These are phyloP conservation scores for Escovopsis sp. DNA, from an alignment of 2,329 filamentous ascomycete species.

Conservation along the genomic window DNA sequence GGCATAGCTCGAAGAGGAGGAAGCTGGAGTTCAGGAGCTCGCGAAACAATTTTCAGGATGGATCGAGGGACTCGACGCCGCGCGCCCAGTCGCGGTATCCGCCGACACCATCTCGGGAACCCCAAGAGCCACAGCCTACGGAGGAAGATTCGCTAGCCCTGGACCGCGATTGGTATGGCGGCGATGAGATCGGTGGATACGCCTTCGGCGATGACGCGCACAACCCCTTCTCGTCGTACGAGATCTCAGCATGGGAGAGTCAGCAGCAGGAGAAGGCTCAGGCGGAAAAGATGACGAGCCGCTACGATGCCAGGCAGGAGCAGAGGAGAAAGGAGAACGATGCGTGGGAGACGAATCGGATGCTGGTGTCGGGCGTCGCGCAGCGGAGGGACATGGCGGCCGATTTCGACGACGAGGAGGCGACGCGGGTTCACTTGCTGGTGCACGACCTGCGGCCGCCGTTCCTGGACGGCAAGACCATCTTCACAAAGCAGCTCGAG, in stretches of 20 bases:
- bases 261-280: conserved; percentile 65
- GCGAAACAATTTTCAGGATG: conserved; percentile 15
- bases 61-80: conserved; percentile 19
- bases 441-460: conserved; percentile 90
- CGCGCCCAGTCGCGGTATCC: conserved; percentile 23
- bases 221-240: conserved; percentile 73
- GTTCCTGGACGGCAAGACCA: conserved; percentile 83
- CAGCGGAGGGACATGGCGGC: conserved; percentile 69
- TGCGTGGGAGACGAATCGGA: conserved; percentile 96
- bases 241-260: conserved; percentile 55
- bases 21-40: conserved; percentile 19
- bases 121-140: conserved; percentile 42
- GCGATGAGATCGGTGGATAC: conserved; percentile 67
- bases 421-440: conserved; percentile 73
- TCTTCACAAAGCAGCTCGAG: conserved; percentile 95
- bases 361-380: conserved; percentile 91
- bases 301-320: conserved; percentile 51
- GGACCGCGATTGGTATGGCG: conserved; percentile 86
- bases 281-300: conserved; percentile 65
- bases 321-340: conserved; percentile 91
- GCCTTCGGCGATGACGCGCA: conserved; percentile 84
- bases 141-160: conserved; percentile 59
- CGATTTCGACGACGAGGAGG: conserved; percentile 86
- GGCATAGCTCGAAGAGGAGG: conserved; percentile 24
- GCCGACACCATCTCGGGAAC: conserved; percentile 22